Evolutionary conservation across 768 basidiomycete genomes (phyloP).

Genomic region (Crassisporium funariophilum): DNA sequence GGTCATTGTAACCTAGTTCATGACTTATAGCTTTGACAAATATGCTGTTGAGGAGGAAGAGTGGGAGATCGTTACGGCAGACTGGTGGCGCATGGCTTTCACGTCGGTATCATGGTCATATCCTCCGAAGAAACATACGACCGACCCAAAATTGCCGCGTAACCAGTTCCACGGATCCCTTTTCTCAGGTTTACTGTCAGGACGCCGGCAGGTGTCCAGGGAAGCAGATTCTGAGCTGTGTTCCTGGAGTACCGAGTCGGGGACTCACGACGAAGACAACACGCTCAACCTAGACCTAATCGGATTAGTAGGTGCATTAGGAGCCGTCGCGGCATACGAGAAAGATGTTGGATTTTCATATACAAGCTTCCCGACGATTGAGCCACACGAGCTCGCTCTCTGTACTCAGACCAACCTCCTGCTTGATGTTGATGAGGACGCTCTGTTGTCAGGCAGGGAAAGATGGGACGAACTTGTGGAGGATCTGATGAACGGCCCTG

Average conservation of each 20-base stretch:
- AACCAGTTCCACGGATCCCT: constrained; percentile 38
- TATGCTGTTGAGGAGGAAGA: constrained; percentile 34
- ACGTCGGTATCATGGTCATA: constrained; percentile 44
- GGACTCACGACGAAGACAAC: constrained; percentile 24
- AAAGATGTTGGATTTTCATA: constrained; percentile 42
- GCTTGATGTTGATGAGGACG: constrained; percentile 34
- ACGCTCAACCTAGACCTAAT: constrained; percentile 41
- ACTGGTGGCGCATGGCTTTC: constrained; percentile 46
- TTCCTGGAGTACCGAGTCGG: neutral
- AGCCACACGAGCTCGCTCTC: constrained; percentile 11
- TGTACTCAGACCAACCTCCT: constrained; percentile 12
- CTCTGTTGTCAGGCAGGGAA: constrained; percentile 34
- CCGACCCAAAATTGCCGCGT: constrained; percentile 25
- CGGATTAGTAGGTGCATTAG: constrained; percentile 40
- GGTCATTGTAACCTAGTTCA: constrained; percentile 17
- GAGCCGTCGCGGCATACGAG: constrained; percentile 43
- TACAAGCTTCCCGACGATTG: constrained; percentile 20
- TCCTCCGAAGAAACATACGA: constrained; percentile 18
- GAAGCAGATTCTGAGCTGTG: no score
- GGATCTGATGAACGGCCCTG: constrained; percentile 39
- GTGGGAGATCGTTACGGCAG: constrained; percentile 40
- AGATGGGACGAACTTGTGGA: constrained; percentile 45
- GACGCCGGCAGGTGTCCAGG: no score
- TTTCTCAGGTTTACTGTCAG: constrained; percentile 18
- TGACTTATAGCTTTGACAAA: constrained; percentile 25